Conservation (phyloP, 176 grass and related monocot species). For the Carex pumila region DNA sequence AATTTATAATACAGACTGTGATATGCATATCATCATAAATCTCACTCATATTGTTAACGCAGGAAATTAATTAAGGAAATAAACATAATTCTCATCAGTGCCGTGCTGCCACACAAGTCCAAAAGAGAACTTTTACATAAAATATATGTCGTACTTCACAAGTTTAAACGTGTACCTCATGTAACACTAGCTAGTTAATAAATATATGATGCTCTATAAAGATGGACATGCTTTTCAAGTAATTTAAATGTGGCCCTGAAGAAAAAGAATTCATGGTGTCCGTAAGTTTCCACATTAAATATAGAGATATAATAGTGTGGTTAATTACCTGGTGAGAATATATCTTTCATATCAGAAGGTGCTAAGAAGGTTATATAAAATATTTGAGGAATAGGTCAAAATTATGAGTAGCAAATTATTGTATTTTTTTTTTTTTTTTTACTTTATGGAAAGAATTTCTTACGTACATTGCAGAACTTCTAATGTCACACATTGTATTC, state of each 20-base stretch:
- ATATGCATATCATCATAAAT: no score
- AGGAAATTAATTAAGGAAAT: not conserved
- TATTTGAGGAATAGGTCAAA: not conserved
- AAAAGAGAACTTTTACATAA: not conserved
- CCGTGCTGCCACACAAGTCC: not conserved
- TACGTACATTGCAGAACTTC: no score
- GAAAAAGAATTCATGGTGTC: not conserved
- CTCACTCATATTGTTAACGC: no score
- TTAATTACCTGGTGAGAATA: not conserved
- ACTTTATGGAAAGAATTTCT: not conserved
- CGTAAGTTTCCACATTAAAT: not conserved
- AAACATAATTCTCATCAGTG: not conserved
- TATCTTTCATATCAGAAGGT: not conserved
- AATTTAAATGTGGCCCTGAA: not conserved
- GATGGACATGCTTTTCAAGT: not conserved
- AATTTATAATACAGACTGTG: no score
- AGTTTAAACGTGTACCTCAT: slow-evolving; percentile 7
- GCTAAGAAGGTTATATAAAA: not conserved
- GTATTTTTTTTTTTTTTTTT: not conserved
- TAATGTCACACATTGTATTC: no score
- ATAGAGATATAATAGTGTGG: not conserved
- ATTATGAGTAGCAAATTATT: not conserved
- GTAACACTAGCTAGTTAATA: not conserved
- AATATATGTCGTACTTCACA: not conserved
- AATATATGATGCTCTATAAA: not conserved